Percentiles rank a stretch among this genome's conserved stretches.
phyloP scores from a whole-genome alignment of 805 yeast species.

The Metschnikowia lunata region DNA sequence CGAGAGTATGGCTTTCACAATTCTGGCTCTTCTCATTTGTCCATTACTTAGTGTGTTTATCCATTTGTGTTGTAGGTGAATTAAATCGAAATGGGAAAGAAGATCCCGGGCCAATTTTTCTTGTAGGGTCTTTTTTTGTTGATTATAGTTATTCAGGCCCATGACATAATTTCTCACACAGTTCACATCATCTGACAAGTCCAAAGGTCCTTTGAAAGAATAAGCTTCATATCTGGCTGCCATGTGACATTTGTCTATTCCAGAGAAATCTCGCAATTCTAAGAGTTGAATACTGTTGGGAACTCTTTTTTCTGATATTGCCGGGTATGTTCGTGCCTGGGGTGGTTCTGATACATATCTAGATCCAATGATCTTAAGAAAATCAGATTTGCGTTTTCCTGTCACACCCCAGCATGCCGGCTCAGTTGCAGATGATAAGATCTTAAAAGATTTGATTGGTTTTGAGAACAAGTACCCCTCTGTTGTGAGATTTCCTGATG shows the following conservation, averaged over 20 bases:
- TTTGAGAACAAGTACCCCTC: slow-evolving; percentile 19
- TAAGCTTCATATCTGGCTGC: slow-evolving; percentile 87
- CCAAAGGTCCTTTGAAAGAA: slow-evolving; percentile 58
- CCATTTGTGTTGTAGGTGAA: slow-evolving; percentile 64
- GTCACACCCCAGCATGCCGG: slow-evolving; percentile 29
- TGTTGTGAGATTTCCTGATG: not conserved
- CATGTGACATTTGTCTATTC: slow-evolving; percentile 56
- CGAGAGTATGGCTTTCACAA: slow-evolving; percentile 68
- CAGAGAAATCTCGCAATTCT: slow-evolving; percentile 33
- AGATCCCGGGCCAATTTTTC: slow-evolving; percentile 36
- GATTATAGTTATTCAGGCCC: slow-evolving; percentile 50
- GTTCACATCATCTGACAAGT: slow-evolving; percentile 58
- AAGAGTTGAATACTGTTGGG: slow-evolving; percentile 31
- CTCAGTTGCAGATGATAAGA: slow-evolving; percentile 12
- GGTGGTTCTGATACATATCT: slow-evolving; percentile 51
- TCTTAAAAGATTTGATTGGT: slow-evolving; percentile 25
- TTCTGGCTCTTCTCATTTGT: slow-evolving; percentile 83
- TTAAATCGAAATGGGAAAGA: slow-evolving; percentile 49
- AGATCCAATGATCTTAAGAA: slow-evolving; percentile 56
- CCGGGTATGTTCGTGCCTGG: slow-evolving; percentile 52
- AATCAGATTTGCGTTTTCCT: slow-evolving; percentile 47
- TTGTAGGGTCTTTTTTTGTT: slow-evolving; percentile 28
- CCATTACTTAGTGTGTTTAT: slow-evolving; percentile 89
- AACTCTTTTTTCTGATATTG: slow-evolving; percentile 25
- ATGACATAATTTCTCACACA: slow-evolving; percentile 53